Percentiles rank a stretch among this genome's conserved stretches.
phyloP scores from a whole-genome alignment of 1,284 basidiomycete species.

The Schizophyllum amplum region DNA sequence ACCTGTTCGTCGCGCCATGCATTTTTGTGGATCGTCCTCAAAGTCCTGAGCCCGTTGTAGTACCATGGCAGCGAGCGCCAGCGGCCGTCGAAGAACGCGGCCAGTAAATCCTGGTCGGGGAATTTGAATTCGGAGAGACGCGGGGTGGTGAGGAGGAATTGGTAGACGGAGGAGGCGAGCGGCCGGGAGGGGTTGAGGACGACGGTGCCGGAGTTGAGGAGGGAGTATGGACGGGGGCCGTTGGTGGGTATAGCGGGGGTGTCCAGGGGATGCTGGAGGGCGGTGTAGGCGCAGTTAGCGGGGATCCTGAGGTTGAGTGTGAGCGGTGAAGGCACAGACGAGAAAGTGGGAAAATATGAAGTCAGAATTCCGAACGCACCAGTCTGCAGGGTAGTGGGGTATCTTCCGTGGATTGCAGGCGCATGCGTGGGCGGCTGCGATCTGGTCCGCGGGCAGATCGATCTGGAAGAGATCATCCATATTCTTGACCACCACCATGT shows the following conservation, averaged over 20 bases:
- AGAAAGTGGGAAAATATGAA: background rate
- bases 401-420: conserved; percentile 88
- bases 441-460: conserved; percentile 58
- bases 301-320: conserved; percentile 57
- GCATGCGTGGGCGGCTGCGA: conserved; percentile 85
- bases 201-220: conserved; percentile 87
- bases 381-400: conserved; percentile 81
- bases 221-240: conserved; percentile 66
- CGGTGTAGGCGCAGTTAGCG: conserved; percentile 79
- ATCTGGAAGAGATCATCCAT: conserved; percentile 91
- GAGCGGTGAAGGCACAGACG: background rate
- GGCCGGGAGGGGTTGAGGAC: conserved; percentile 71
- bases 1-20: conserved; percentile 74
- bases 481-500: conserved; percentile 82
- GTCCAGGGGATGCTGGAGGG: conserved; percentile 45
- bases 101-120: conserved; percentile 89
- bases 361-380: conserved; percentile 61
- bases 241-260: conserved; percentile 35
- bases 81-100: conserved; percentile 69
- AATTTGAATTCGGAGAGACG: conserved; percentile 70
- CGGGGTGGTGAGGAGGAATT: conserved; percentile 63
- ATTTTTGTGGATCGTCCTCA: conserved; percentile 56
- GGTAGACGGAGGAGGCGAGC: conserved; percentile 42
- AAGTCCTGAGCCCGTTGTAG: conserved; percentile 83
- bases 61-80: conserved; percentile 74